Conservation (phyloP, 2,329 filamentous ascomycete species). For the Arthrobotrys sinensis region DNA sequence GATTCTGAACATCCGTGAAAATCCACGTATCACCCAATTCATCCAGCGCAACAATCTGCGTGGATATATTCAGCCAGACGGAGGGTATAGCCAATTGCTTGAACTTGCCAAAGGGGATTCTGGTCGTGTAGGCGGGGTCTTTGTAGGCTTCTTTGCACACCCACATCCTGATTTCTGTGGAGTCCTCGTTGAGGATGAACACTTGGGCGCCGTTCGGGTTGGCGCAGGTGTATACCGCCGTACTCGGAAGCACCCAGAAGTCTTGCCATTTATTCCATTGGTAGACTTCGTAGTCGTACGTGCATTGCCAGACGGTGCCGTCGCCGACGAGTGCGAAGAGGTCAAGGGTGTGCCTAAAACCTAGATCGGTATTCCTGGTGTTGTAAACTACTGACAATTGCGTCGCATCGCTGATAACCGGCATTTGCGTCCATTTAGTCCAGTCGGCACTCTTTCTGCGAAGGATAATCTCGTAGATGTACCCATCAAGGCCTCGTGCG, state of each 20-base stretch:
- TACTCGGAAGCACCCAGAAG: no score
- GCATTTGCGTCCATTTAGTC: slow-evolving; percentile 7
- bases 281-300: not conserved
- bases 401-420: slow-evolving; percentile 4
- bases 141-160: not conserved
- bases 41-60: not conserved
- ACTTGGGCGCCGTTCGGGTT: slow-evolving; percentile 6
- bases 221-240: no score
- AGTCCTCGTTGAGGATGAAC: slow-evolving; percentile 3
- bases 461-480: no score
- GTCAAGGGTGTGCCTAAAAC: slow-evolving; percentile 9
- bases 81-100: slow-evolving; percentile 25
- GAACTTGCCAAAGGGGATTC: slow-evolving; percentile 6
- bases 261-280: no score
- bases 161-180: slow-evolving; percentile 4
- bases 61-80: slow-evolving; percentile 18
- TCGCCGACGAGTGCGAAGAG: slow-evolving; percentile 7
- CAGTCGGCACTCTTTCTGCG: no score
- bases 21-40: no score
- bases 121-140: slow-evolving; percentile 2
- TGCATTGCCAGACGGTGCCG: not conserved
- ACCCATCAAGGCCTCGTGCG: no score
- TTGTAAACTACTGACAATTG: slow-evolving; percentile 18
- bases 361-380: not conserved
- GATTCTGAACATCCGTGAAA: not conserved